phyloP scores from a whole-genome alignment of 2,329 filamentous ascomycete species.

The Cryphonectria nitschkei region DNA sequence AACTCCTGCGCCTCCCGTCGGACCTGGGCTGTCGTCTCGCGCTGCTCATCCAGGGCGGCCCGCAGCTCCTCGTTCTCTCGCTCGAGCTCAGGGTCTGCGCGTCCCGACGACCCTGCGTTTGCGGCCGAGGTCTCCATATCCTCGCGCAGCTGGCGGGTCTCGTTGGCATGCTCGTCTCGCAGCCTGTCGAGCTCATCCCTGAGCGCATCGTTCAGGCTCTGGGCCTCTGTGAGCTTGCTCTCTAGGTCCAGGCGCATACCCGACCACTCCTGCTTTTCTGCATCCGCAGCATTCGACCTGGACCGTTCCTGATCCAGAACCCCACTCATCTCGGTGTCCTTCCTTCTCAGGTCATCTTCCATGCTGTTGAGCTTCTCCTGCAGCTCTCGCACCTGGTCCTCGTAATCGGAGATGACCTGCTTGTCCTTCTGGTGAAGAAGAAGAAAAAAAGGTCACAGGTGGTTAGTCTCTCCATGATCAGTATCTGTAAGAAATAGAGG shows the following conservation, averaged over 20 bases:
- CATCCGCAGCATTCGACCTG: conserved; percentile 52
- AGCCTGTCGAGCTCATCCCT: conserved; percentile 78
- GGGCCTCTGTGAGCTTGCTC: conserved; percentile 72
- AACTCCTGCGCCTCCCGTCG: conserved; percentile 81
- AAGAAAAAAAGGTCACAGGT: neutral
- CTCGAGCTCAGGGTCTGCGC: conserved; percentile 59
- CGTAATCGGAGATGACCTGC: conserved; percentile 77
- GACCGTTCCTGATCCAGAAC: conserved; percentile 63
- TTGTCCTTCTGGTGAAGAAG: conserved; percentile 59
- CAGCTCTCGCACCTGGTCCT: conserved; percentile 74
- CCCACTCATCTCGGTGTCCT: conserved; percentile 71
- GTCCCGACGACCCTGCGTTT: conserved; percentile 38
- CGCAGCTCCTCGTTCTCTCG: conserved; percentile 72
- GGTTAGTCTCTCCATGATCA: neutral
- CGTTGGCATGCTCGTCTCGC: conserved; percentile 67
- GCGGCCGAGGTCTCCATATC: conserved; percentile 59
- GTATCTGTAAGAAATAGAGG: neutral
- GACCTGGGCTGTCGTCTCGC: conserved; percentile 84
- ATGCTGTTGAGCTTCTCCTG: conserved; percentile 73
- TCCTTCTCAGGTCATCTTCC: conserved; percentile 65
- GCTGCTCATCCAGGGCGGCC: conserved; percentile 70
- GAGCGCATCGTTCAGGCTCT: conserved; percentile 77
- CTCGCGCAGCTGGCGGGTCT: conserved; percentile 64
- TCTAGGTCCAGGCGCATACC: conserved; percentile 70
- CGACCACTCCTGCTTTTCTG: conserved; percentile 73